These are phyloP conservation scores for Leccinellum albellum DNA, from an alignment of 768 basidiomycete species.

Conservation along the genomic window DNA sequence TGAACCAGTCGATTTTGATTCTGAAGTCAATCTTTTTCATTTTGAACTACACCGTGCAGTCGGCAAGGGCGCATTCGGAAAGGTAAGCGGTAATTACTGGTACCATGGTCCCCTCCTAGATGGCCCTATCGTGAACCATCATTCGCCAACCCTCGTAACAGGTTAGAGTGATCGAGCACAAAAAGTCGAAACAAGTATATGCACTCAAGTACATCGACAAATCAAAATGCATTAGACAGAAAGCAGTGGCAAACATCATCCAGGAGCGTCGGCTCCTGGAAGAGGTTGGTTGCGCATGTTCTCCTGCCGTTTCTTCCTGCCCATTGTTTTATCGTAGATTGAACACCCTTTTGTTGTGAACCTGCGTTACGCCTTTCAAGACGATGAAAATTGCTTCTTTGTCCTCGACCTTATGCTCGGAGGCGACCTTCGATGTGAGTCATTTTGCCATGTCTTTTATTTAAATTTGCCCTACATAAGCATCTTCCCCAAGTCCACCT, in stretches of 20 bases:
- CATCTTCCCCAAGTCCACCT: conserved; percentile 62
- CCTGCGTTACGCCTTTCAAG: conserved; percentile 93
- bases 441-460: neutral
- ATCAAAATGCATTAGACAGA: conserved; percentile 83
- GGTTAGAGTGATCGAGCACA: conserved; percentile 98
- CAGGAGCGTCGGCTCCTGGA: conserved; percentile 91
- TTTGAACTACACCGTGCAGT: conserved; percentile 95
- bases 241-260: conserved; percentile 88
- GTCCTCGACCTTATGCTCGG: conserved; percentile 96
- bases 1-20: conserved; percentile 81
- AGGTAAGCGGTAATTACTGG: conserved; percentile 47
- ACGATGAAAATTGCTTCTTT: conserved; percentile 97
- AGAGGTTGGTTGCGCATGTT: conserved; percentile 55
- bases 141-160: conserved; percentile 26
- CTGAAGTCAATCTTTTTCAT: conserved; percentile 87
- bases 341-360: conserved; percentile 90
- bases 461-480: conserved; percentile 1
- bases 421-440: conserved; percentile 87
- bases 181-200: conserved; percentile 85
- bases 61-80: conserved; percentile 97
- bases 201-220: conserved; percentile 99
- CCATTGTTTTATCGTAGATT: conserved; percentile 44
- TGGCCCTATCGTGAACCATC: neutral
- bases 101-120: neutral
- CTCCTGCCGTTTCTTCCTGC: conserved; percentile 8